Base-by-base conservation (phyloP, 2,329 filamentous ascomycete species). In the Penicillium sp. region DNA sequence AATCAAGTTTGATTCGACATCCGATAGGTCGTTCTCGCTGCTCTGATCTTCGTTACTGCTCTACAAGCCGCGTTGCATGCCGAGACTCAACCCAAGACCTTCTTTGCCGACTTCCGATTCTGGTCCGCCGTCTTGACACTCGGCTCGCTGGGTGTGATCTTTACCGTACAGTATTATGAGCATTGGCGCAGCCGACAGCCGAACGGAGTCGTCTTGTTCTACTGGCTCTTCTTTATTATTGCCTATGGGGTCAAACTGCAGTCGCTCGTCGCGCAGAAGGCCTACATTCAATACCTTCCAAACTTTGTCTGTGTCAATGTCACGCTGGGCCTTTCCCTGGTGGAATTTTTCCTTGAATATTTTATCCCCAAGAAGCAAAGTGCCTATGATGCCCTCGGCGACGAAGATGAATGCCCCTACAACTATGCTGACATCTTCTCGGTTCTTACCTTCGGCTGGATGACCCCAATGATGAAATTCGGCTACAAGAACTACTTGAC, bases 391-490 rank as follows among this genome's bases (percentile, higher is more conserved):
- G 86, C 86, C 6, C 74, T 90, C 50, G 87, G 86, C 6, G 85
- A 88, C 60, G 77, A 78, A 58, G 86, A 89, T 65, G 88, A 90
- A 75, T 90, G 87, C 61, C 83, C 83, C 0, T 87, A 91, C 62
- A 93, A 98, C 77, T 96, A 96, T 74, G 93, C 95, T 13, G 92
- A 94, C 60, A 83, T 98, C 54, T 99, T 99, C 78, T 96, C 94
- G 4, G 87, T 91, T 52, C 83, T 99, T 47, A 96, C 94, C 0
- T 99, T 99, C 75, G 89, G 90, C 55, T 99, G 95, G 95, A 97
- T 99, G 94, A 98, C 95, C 0, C 93, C 95, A 0, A 80, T 99
- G 85, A 99, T 99, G 95, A 92, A 88, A 72, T 89, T 89, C 71
- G 95, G 95, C 1, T 98, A 99, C 80, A 91, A 89, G 71, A 87